Percentiles rank a stretch among this genome's conserved stretches.
Evolutionary conservation across 2,329 filamentous ascomycete species (phyloP).

Genomic region (Monosporascus sp.): DNA sequence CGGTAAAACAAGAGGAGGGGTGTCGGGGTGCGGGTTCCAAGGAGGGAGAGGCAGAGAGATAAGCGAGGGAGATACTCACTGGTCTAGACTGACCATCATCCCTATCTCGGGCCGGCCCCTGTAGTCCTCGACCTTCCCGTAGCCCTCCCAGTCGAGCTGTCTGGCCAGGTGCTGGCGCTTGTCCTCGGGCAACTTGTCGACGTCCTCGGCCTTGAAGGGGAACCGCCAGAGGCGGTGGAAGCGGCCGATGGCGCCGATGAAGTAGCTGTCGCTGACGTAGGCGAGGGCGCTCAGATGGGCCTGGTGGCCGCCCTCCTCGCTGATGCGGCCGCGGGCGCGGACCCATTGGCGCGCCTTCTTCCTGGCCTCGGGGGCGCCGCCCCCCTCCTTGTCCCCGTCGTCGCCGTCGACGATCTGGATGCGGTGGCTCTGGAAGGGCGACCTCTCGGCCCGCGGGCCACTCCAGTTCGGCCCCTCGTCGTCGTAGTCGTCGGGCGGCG

Average conservation of each 20-base stretch:
- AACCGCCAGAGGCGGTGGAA: constrained; percentile 78
- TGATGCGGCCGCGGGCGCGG: constrained; percentile 68
- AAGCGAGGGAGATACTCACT: constrained; percentile 32
- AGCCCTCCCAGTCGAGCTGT: constrained; percentile 37
- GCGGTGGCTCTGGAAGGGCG: constrained; percentile 42
- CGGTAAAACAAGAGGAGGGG: neutral
- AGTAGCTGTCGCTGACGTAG: constrained; percentile 89
- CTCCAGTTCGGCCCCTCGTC: constrained; percentile 38
- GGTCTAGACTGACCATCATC: constrained; percentile 83
- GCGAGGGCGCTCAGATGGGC: constrained; percentile 84
- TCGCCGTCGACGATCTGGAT: constrained; percentile 31
- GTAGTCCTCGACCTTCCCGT: constrained; percentile 44
- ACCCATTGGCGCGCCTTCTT: constrained; percentile 67
- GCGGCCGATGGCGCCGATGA: constrained; percentile 81
- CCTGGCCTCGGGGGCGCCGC: neutral
- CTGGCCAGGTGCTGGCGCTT: constrained; percentile 30
- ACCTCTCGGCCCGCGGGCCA: constrained; percentile 32
- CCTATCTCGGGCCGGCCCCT: constrained; percentile 55
- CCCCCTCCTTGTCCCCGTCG: constrained; percentile 5
- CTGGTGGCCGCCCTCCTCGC: constrained; percentile 64
- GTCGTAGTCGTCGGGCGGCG: constrained; percentile 35
- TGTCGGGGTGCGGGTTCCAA: neutral
- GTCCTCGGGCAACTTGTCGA: constrained; percentile 43
- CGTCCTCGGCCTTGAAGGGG: constrained; percentile 46
- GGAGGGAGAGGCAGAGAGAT: neutral